Evolutionary conservation across 352 stramenopile genomes (phyloP).

Genomic region (Globisporangium sylvaticum): DNA sequence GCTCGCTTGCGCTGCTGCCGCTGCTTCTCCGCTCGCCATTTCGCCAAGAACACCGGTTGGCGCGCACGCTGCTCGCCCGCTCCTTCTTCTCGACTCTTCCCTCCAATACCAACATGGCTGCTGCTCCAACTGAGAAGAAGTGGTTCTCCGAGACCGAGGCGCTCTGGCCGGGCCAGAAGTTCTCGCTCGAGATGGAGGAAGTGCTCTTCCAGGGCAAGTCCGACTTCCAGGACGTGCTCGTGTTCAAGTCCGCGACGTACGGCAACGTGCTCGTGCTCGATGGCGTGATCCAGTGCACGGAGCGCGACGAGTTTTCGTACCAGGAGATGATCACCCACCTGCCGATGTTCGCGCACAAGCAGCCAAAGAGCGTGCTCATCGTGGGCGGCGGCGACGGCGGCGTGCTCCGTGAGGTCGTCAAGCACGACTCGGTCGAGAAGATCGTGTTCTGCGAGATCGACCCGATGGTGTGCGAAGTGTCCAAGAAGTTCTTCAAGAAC

Average conservation of each 20-base stretch:
- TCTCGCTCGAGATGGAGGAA: constrained; percentile 92
- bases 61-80: not conserved
- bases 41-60: constrained; percentile 5
- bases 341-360: constrained; percentile 93
- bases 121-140: constrained; percentile 37
- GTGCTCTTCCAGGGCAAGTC: constrained; percentile 95
- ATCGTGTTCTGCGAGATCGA: constrained; percentile 99
- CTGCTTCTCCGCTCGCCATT: constrained; percentile 7
- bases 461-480: constrained; percentile 94
- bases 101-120: constrained; percentile 27
- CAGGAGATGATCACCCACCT: constrained; percentile 99
- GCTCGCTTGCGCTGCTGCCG: not conserved
- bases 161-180: constrained; percentile 92
- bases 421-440: constrained; percentile 93
- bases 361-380: constrained; percentile 96
- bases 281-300: constrained; percentile 98
- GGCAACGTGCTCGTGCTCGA: constrained; percentile 98
- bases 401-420: constrained; percentile 94
- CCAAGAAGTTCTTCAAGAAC: constrained; percentile 92
- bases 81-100: not conserved
- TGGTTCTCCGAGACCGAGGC: constrained; percentile 96
- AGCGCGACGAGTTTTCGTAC: constrained; percentile 98
- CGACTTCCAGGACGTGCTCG: constrained; percentile 97
- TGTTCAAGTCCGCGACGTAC: constrained; percentile 98
- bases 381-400: constrained; percentile 98